A percentile compares a stretch with the other conserved stretches of the same genome.
Conservation (phyloP, 2,329 filamentous ascomycete species). For the Phialemoniopsis sp. region DNA sequence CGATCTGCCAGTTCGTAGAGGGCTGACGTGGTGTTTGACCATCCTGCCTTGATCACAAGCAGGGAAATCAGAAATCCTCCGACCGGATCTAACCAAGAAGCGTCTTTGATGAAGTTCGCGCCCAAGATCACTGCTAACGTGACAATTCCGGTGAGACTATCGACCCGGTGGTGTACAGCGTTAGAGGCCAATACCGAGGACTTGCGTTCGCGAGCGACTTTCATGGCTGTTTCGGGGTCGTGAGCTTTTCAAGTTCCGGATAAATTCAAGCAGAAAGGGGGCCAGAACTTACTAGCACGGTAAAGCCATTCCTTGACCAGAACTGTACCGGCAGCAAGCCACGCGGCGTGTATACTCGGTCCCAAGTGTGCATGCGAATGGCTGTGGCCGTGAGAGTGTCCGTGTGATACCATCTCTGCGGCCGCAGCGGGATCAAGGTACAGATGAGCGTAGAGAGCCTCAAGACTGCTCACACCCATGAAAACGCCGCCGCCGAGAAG, state of each 20-base stretch:
- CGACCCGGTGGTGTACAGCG: conserved; percentile 92
- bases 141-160: conserved; percentile 92
- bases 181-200: conserved; percentile 96
- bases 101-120: conserved; percentile 79
- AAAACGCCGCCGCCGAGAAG: conserved; percentile 84
- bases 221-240: conserved; percentile 52
- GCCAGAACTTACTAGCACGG: conserved; percentile 73
- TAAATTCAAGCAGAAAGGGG: not conserved
- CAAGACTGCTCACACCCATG: conserved; percentile 78
- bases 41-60: conserved; percentile 89
- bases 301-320: conserved; percentile 96
- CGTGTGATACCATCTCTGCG: conserved; percentile 46
- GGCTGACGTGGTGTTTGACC: conserved; percentile 76
- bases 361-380: conserved; percentile 67
- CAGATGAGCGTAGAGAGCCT: conserved; percentile 68
- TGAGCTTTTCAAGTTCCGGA: not conserved
- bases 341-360: conserved; percentile 90
- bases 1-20: conserved; percentile 89
- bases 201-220: conserved; percentile 88
- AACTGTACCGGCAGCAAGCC: conserved; percentile 88
- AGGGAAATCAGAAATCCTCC: conserved; percentile 89
- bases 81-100: conserved; percentile 90
- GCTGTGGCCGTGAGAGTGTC: conserved; percentile 56
- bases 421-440: conserved; percentile 60
- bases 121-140: conserved; percentile 85